Base-by-base conservation (phyloP, 139 green algal genomes). In the Chlamydomonas incerta region DNA sequence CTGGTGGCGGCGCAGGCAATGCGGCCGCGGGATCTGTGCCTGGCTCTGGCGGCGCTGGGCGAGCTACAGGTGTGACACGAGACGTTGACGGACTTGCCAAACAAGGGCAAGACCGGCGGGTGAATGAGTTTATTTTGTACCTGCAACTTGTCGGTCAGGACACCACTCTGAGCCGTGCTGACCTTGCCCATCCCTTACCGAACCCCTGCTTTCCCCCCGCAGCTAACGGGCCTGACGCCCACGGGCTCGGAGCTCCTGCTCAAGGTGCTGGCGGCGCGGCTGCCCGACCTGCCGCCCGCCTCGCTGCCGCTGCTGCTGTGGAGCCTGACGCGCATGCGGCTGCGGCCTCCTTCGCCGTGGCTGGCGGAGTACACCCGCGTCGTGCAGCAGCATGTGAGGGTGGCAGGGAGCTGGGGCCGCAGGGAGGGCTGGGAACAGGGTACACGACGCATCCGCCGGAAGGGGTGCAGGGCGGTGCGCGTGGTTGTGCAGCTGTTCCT, bases 21-120 rank as follows among this genome's bases (percentile, higher is more conserved):
- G 80, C 6, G 3, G 47, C 80, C 80, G 3, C 24, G 9, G 13
- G 80, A 31, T 33, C 66, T 76, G 46, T 31, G 6, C 11, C 33
- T n/a, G 66, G 80, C 67, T n/a, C 3, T 85, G 67, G 57, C 50
- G 66, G 66, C 65, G 23, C 80, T 85, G 67, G 80, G 23, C 33
- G 80, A 76, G 80, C 80, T 85, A 50, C 46, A 41, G 26, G 80
- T 62, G n/a, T n/a, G n/a, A n/a, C n/a, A n/a, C n/a, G n/a, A n/a
- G n/a, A n/a, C n/a, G n/a, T n/a, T n/a, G n/a, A n/a, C n/a, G n/a
- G n/a, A n/a, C n/a, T n/a, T n/a, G n/a, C n/a, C n/a, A n/a, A n/a
- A n/a, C n/a, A n/a, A n/a, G n/a, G n/a, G n/a, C n/a, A n/a, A n/a
- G n/a, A n/a, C n/a, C n/a, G n/a, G n/a, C n/a, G n/a, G n/a, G n/a